Evolutionary conservation across 768 basidiomycete genomes (phyloP).

Genomic region (Boletus bicolor): DNA sequence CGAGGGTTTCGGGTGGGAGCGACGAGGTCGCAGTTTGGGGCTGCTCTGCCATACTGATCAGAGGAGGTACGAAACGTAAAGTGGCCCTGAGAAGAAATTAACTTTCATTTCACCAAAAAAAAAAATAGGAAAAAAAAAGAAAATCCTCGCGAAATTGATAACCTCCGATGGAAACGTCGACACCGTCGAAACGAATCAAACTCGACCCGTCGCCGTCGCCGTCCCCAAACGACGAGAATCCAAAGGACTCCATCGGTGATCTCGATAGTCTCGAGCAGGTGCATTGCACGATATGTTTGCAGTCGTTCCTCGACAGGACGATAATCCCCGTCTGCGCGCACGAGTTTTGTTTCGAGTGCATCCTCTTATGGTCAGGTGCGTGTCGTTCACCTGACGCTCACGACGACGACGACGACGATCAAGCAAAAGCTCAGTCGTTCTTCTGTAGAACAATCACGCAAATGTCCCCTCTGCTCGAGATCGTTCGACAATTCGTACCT

Average conservation of each 20-base stretch:
- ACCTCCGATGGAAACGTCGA: conserved; percentile 3
- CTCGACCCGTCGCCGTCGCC: conserved; percentile 27
- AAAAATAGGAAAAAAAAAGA: neutral
- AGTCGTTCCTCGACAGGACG: conserved; percentile 70
- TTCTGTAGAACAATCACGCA: conserved; percentile 63
- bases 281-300: conserved; percentile 85
- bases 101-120: neutral
- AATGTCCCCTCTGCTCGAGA: conserved; percentile 75
- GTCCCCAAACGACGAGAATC: neutral
- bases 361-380: conserved; percentile 81
- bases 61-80: too few species aligned
- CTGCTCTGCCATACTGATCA: neutral
- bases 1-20: conserved; percentile 38
- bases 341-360: conserved; percentile 91
- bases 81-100: too few species aligned
- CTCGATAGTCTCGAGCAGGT: conserved; percentile 16
- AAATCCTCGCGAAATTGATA: neutral
- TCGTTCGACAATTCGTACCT: conserved; percentile 63
- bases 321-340: conserved; percentile 85
- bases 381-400: neutral
- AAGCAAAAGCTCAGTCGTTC: neutral
- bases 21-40: neutral
- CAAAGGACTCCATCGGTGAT: neutral
- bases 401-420: neutral
- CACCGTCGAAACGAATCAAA: conserved; percentile 38